Evolutionary conservation across 139 green algal genomes (phyloP), one percentile per base, ranked within the genome.

Genomic region (Eudorina sp.): DNA sequence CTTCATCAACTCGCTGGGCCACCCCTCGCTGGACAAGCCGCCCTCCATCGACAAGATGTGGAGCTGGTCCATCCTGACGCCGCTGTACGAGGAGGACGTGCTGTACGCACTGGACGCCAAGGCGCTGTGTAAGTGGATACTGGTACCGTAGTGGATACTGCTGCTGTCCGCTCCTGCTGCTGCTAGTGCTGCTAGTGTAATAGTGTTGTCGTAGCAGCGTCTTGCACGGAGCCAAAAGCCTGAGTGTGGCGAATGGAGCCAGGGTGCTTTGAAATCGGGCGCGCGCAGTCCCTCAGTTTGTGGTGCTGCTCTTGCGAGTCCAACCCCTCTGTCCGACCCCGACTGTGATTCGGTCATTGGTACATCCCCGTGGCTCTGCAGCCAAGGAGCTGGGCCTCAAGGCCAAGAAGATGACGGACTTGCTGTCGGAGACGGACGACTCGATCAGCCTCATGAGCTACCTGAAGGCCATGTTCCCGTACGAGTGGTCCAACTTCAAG

Each of bases 61-160:
- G 51, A 93, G 72, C 72, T 96, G 90, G 80, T 95, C 90, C 91
- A 93, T 94, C 53, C 86, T 98, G 48, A 96, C 94, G 18, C 95
- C 95, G 2, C 91, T 96, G 88, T 97, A 94, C 76, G 87, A 93
- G 84, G 90, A 94, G 84, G 92, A 94, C 41, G 90, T 94, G 83
- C 55, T 94, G 72, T 94, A 94, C 62, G 83, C 90, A 14, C 62
- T 94, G 34, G 84, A 91, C 25, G 36, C 43, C 5, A 85, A 84
- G 25, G 60, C 60, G 51, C 70, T 90, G 48, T 69, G 83, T 86
- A 34, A 48, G 80, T 18, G n/a, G n/a, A n/a, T n/a, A 58, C 51
- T 58, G 51, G n/a, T n/a, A n/a, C n/a, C n/a, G n/a, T n/a, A n/a
- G n/a, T n/a, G n/a, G n/a, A n/a, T n/a, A n/a, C n/a, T n/a, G n/a